These are phyloP conservation scores for Colletotrichum liaoningense DNA, from an alignment of 2,329 filamentous ascomycete genomes.

Conservation along the genomic window DNA sequence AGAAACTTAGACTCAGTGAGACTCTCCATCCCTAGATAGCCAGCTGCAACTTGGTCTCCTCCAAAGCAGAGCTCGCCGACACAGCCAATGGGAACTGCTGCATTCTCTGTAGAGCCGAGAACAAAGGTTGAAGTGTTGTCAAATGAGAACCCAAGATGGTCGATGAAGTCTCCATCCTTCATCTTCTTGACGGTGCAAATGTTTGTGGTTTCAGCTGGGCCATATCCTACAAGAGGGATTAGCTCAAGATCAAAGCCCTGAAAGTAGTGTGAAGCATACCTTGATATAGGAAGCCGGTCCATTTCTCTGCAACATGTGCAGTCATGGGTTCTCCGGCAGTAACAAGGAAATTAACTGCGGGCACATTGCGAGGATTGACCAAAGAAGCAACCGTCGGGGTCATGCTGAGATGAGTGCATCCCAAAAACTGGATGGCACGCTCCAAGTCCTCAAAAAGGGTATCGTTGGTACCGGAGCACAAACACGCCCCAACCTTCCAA, in stretches of 20 bases:
- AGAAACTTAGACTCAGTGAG: slow-evolving; percentile 77
- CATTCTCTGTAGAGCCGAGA: slow-evolving; percentile 55
- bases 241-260: background rate
- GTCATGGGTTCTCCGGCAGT: slow-evolving; percentile 87
- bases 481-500: slow-evolving; percentile 81
- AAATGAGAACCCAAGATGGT: slow-evolving; percentile 81
- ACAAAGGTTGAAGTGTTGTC: slow-evolving; percentile 82
- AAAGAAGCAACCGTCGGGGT: slow-evolving; percentile 87
- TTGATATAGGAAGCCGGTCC: slow-evolving; percentile 79
- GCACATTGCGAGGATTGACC: slow-evolving; percentile 76
- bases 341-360: slow-evolving; percentile 79
- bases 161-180: slow-evolving; percentile 66
- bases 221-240: slow-evolving; percentile 65
- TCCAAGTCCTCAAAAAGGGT: slow-evolving; percentile 80
- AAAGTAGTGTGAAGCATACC: slow-evolving; percentile 50
- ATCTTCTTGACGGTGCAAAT: slow-evolving; percentile 83
- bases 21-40: slow-evolving; percentile 76
- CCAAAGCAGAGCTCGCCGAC: slow-evolving; percentile 90
- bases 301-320: slow-evolving; percentile 74
- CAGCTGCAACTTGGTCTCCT: slow-evolving; percentile 81
- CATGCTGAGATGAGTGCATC: slow-evolving; percentile 83
- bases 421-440: slow-evolving; percentile 69
- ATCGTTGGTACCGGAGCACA: slow-evolving; percentile 82
- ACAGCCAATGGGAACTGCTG: slow-evolving; percentile 74
- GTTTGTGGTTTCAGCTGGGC: slow-evolving; percentile 88